These are phyloP conservation scores for Articulospora tetracladia DNA, from an alignment of 495 filamentous ascomycete species.

Conservation along the genomic window DNA sequence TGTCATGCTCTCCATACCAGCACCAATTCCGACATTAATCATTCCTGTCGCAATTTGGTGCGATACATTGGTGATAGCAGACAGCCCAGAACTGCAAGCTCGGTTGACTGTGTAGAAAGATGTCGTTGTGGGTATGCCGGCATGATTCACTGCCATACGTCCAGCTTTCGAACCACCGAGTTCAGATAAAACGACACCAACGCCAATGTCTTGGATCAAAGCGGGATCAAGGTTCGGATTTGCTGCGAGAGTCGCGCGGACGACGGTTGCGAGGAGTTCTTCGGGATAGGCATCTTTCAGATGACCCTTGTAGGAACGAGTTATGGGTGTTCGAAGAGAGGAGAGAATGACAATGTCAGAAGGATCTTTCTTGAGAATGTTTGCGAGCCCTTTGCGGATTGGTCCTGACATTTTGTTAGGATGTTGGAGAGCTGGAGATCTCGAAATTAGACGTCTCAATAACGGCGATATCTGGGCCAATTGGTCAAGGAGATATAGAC, in stretches of 20 bases:
- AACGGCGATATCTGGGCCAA: not conserved
- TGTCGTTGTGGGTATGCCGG: conserved; percentile 69
- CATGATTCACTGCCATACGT: conserved; percentile 83
- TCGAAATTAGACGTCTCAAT: not conserved
- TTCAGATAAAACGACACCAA: conserved; percentile 86
- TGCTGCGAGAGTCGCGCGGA: conserved; percentile 72
- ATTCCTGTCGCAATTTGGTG: conserved; percentile 67
- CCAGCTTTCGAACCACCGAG: conserved; percentile 89
- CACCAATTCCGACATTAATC: conserved; percentile 77
- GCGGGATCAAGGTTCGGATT: conserved; percentile 72
- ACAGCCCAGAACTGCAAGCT: conserved; percentile 75
- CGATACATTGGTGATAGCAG: conserved; percentile 67
- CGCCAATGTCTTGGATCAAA: conserved; percentile 71
- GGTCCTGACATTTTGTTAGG: conserved; percentile 20
- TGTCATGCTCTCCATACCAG: conserved; percentile 93
- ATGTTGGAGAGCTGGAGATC: not conserved
- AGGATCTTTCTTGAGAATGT: conserved; percentile 76
- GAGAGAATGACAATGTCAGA: conserved; percentile 86
- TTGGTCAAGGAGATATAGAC: not conserved
- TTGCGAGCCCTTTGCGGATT: conserved; percentile 53
- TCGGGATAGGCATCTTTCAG: conserved; percentile 90
- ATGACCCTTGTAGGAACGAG: conserved; percentile 74
- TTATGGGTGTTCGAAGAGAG: conserved; percentile 80
- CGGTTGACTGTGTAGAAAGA: conserved; percentile 83
- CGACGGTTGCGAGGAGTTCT: conserved; percentile 78